These are phyloP conservation scores for Nicotiana noctiflora DNA, from an alignment of 257 asterid genomes.

Conservation along the genomic window DNA sequence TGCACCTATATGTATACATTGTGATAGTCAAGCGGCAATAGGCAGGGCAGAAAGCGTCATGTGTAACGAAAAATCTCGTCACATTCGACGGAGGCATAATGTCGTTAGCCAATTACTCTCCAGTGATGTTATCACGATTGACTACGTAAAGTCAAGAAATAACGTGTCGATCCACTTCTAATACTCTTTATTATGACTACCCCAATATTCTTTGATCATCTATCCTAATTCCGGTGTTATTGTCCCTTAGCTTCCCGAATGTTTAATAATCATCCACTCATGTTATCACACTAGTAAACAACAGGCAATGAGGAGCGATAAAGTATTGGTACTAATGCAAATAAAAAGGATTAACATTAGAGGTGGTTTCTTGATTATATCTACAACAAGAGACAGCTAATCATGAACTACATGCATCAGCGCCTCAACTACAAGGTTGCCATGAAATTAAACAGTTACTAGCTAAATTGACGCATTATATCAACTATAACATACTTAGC, in stretches of 20 bases:
- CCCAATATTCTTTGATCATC: neutral
- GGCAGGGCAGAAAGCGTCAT: too few relatives aligned
- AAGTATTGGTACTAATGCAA: neutral
- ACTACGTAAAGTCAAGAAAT: too few relatives aligned
- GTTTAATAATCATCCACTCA: neutral
- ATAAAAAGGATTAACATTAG: neutral
- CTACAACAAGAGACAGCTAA: neutral
- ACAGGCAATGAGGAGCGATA: neutral
- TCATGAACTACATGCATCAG: neutral
- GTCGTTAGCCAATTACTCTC: too few relatives aligned
- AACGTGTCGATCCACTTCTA: too few relatives aligned
- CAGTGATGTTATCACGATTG: too few relatives aligned
- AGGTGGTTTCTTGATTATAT: neutral
- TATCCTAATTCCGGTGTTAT: neutral
- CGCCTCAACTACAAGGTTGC: neutral
- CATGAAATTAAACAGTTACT: neutral
- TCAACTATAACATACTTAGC: neutral
- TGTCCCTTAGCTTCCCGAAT: neutral
- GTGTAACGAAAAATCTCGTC: too few relatives aligned
- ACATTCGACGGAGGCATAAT: too few relatives aligned
- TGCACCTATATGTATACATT: too few relatives aligned
- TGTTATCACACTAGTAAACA: neutral
- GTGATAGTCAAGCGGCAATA: too few relatives aligned
- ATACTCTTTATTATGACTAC: neutral
- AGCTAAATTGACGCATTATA: neutral